These are phyloP conservation scores for Themeda triandra DNA, from an alignment of 176 grass and related monocot species.

Conservation along the genomic window DNA sequence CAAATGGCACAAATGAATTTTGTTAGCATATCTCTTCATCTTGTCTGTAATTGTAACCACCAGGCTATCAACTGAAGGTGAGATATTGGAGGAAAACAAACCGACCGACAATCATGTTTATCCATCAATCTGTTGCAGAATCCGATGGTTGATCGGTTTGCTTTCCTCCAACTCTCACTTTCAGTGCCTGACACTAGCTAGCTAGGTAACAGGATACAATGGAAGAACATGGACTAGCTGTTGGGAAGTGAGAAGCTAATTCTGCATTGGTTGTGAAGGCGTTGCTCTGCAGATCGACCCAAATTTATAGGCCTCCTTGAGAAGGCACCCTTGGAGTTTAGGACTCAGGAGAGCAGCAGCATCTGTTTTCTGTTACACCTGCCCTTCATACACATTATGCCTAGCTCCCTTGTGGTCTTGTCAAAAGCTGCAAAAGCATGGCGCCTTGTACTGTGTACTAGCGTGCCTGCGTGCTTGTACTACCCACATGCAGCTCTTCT, in stretches of 20 bases:
- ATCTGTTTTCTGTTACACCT: conserved; percentile 12
- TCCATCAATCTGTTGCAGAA: background rate
- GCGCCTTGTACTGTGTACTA: background rate
- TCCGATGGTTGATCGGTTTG: conserved; percentile 14
- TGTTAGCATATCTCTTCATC: background rate
- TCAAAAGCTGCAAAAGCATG: background rate
- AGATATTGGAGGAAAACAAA: conserved; percentile 57
- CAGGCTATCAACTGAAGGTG: conserved; percentile 23
- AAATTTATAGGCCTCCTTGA: conserved; percentile 20
- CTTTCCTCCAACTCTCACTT: conserved; percentile 48
- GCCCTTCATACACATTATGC: background rate
- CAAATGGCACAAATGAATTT: background rate
- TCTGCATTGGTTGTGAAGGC: background rate
- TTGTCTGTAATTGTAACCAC: too few species aligned
- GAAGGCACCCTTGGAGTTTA: background rate
- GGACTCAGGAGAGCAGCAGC: background rate
- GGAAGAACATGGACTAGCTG: background rate
- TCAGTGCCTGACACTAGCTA: background rate
- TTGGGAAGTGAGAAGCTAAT: conserved; percentile 7
- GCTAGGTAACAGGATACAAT: background rate
- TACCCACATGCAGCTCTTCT: too few species aligned
- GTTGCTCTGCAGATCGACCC: background rate
- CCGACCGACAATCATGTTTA: background rate
- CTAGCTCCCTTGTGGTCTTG: background rate
- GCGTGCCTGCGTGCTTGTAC: background rate